Percentiles rank a stretch among this genome's conserved stretches.
These are phyloP conservation scores for Cryptosporidium parvum DNA, from an alignment of 169 alveolate genomes.

Conservation along the genomic window DNA sequence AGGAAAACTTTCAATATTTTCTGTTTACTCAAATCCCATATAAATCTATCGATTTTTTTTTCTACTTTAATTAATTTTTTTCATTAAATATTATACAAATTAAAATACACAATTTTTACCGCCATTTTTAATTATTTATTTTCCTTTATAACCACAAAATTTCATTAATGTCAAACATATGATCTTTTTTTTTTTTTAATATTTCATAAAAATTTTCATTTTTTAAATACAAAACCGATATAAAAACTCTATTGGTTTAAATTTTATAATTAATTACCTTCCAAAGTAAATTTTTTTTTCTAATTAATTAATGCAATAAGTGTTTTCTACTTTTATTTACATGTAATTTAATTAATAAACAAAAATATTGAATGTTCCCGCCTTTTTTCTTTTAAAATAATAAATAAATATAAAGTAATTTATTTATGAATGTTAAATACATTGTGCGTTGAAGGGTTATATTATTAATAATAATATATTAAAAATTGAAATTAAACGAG, in stretches of 20 bases:
- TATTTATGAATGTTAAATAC: not conserved
- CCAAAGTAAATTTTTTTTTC: not conserved
- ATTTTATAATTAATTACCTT: not conserved
- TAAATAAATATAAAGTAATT: not conserved
- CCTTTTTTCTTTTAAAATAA: not conserved
- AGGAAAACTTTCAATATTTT: not conserved
- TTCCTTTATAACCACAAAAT: not conserved
- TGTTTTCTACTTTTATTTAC: not conserved
- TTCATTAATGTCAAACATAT: not conserved
- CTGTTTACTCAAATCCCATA: not conserved
- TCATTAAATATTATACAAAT: not conserved
- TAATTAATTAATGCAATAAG: not conserved
- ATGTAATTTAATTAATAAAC: not conserved
- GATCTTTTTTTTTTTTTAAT: not conserved
- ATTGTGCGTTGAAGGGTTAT: not conserved
- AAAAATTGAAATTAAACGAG: not conserved
- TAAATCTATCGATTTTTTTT: not conserved
- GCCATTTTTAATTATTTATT: not conserved
- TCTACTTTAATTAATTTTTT: not conserved
- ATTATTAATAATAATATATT: not conserved
- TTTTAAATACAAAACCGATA: too few relatives aligned
- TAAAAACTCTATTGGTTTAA: too few relatives aligned
- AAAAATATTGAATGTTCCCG: not conserved
- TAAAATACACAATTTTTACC: constrained; percentile 3
- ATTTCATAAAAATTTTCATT: not conserved